A percentile compares a stretch with the other conserved stretches of the same genome.
Evolutionary conservation across 352 stramenopile species (phyloP).

Genomic region (Phytopythium chamaehyphon): DNA sequence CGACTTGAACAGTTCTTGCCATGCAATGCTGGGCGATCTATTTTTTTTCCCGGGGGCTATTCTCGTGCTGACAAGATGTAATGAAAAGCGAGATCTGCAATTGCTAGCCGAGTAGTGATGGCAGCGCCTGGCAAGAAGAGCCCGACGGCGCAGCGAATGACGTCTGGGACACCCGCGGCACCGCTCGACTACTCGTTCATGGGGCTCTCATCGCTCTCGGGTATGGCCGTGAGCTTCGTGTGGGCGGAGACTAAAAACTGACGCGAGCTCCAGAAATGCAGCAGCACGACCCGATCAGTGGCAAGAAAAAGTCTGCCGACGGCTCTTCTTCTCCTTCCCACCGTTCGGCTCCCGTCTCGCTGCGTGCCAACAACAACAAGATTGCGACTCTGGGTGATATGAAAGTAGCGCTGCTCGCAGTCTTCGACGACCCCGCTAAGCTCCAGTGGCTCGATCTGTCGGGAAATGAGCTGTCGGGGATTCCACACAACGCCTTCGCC

Average conservation of each 20-base stretch:
- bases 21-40: too few species aligned
- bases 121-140: not conserved
- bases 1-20: too few species aligned
- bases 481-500: constrained; percentile 33
- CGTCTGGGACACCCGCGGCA: constrained; percentile 5
- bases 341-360: constrained; percentile 22
- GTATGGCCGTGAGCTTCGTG: constrained; percentile 15
- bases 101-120: not conserved
- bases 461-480: constrained; percentile 37
- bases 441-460: constrained; percentile 71
- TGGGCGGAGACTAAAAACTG: too few species aligned
- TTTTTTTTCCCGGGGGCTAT: too few species aligned
- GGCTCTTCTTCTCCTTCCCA: constrained; percentile 10
- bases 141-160: constrained; percentile 5
- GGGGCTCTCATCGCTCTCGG: constrained; percentile 44
- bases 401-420: constrained; percentile 33
- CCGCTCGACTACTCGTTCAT: constrained; percentile 76
- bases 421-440: constrained; percentile 43
- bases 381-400: constrained; percentile 48
- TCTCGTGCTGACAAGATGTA: too few species aligned
- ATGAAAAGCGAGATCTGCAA: too few species aligned
- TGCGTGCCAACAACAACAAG: constrained; percentile 70
- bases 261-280: constrained; percentile 35
- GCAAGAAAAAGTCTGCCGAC: constrained; percentile 38
- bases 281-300: constrained; percentile 48